Conservation (phyloP, 345 rosid species). For the Fremontodendron californicum region DNA sequence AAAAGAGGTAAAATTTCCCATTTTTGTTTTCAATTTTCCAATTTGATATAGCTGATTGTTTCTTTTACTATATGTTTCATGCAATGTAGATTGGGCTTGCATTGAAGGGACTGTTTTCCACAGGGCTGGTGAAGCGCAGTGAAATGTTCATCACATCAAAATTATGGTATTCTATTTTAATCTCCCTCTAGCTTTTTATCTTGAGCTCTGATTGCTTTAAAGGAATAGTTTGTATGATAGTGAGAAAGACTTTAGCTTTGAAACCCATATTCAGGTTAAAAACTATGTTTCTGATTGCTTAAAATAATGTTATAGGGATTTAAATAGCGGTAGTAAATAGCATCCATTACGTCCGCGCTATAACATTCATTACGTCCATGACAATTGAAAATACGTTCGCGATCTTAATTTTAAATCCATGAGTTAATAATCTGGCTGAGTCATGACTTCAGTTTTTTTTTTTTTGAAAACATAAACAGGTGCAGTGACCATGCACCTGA, state of each 20-base stretch:
- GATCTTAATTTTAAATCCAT: too few relatives aligned
- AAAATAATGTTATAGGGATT: too few relatives aligned
- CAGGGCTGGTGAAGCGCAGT: slow-evolving; percentile 39
- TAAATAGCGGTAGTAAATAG: too few relatives aligned
- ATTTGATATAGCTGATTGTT: neutral
- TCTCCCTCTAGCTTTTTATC: neutral
- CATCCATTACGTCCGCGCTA: too few relatives aligned
- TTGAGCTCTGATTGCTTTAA: neutral
- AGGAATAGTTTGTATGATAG: neutral
- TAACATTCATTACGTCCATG: too few relatives aligned
- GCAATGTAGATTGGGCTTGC: slow-evolving; percentile 42
- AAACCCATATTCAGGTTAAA: neutral
- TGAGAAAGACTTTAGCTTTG: neutral
- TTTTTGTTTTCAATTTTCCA: neutral
- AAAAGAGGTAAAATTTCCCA: slow-evolving; percentile 30
- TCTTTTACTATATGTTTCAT: neutral
- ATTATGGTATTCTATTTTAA: slow-evolving; percentile 31
- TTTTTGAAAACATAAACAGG: slow-evolving; percentile 26
- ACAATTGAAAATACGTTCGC: too few relatives aligned
- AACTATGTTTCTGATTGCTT: too few relatives aligned
- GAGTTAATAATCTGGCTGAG: neutral
- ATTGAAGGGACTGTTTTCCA: slow-evolving; percentile 36
- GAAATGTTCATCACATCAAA: slow-evolving; percentile 49
- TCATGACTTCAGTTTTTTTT: neutral
- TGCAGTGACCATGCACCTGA: slow-evolving; percentile 48